Base-by-base conservation (phyloP, 257 asterid genomes). In the Petunia secreta region DNA sequence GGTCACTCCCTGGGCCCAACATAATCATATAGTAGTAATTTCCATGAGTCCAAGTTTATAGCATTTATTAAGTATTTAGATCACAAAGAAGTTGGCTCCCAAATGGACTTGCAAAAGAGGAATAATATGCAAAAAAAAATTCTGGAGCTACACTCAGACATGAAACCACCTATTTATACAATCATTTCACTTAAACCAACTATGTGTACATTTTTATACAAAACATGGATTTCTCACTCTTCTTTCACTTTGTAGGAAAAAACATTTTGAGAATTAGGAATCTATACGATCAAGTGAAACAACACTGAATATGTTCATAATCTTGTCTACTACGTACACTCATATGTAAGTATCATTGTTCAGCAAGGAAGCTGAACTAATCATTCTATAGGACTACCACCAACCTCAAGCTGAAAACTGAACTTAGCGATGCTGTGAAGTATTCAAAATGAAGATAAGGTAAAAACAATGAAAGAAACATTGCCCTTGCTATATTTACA, bases 291-390 rank as follows among this genome's bases (percentile, higher is more conserved):
- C 25, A 48, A 69, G 76, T 10, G 57, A 25, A 46, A 66, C 40
- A 66, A 15, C 75, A 40, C 1, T 9, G 9, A 69, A 69, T 71
- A 71, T 48, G 44, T 71, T 34, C 4, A 25, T 44, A 69, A 69
- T 44, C 76, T 44, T 44, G 58, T 71, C 34, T 71, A 10, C 60
- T 71, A 69, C 25, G 25, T 25, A 25, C 54, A 71, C 6, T 48
- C 43, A 71, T 71, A 71, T 71, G 77, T 2, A 69, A 69, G 53
- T 71, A 59, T 25, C 77, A 71, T 48, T 48, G 64, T 52, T 11
- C 57, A 10, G 57, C 15, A 3, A 52, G 57, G 57, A 25, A 52
- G 57, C 15, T 52, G 15, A 52, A 52, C 5, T 52, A 10, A 52
- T 10, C 57, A 15, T 52, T 52, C 57, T 13, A 10, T 15, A 10